Evolutionary conservation across 73 alveolate species (phyloP).

Genomic region (Uronychia setigera): DNA sequence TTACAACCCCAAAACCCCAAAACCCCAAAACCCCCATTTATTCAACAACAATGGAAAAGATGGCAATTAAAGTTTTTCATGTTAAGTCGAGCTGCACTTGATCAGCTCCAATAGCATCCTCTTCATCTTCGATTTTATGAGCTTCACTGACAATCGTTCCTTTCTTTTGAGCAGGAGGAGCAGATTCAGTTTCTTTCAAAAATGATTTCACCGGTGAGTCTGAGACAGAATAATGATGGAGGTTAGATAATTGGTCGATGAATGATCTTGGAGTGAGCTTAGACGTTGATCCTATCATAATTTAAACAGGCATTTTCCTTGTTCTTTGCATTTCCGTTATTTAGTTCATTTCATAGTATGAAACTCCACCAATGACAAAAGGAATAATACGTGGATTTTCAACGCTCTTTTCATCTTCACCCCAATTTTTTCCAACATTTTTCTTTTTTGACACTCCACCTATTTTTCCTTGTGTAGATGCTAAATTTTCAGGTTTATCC

Average conservation of each 20-base stretch:
- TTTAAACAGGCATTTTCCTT: background rate
- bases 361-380: slow-evolving; percentile 34
- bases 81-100: background rate
- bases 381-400: slow-evolving; percentile 11
- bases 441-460: background rate
- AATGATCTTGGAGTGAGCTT: background rate
- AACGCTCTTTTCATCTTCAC: background rate
- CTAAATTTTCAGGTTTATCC: slow-evolving; percentile 2
- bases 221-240: background rate
- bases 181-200: background rate
- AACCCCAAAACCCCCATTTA: too few relatives aligned
- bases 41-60: too few relatives aligned
- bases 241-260: background rate
- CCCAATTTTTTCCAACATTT: slow-evolving; percentile 29
- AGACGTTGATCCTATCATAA: background rate
- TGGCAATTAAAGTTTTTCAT: too few relatives aligned
- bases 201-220: background rate
- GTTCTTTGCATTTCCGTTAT: background rate
- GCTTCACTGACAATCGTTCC: background rate
- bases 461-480: background rate
- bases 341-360: slow-evolving; percentile 28
- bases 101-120: background rate
- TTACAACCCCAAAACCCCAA: too few relatives aligned
- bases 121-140: background rate
- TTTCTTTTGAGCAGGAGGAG: background rate